phyloP scores from a whole-genome alignment of 331 rosid genomes.

The Malus hybrid region DNA sequence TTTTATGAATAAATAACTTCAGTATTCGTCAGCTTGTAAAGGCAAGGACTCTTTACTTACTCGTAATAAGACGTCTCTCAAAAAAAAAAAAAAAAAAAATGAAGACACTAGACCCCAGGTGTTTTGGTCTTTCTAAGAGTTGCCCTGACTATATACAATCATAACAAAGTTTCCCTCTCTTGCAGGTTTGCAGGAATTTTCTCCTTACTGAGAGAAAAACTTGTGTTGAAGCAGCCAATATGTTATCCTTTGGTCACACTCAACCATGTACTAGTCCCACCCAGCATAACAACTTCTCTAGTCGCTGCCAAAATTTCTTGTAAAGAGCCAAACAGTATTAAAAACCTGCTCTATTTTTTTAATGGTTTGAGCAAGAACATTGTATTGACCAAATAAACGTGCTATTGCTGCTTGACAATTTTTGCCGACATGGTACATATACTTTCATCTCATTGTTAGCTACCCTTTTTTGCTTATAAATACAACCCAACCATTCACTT shows the following conservation, averaged over 20 bases:
- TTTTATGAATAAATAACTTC: too few species aligned
- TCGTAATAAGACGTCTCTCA: background rate
- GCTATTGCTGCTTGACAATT: background rate
- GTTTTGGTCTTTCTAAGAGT: too few species aligned
- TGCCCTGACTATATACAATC: too few species aligned
- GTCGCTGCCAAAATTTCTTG: background rate
- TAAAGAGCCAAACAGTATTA: background rate
- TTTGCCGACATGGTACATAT: background rate
- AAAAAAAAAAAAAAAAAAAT: too few species aligned
- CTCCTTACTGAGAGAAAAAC: too few species aligned
- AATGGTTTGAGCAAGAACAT: background rate
- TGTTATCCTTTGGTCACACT: background rate
- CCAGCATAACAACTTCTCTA: background rate
- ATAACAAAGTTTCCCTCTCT: too few species aligned
- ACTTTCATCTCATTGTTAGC: background rate
- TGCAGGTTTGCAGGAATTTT: too few species aligned
- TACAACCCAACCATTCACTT: accelerated
- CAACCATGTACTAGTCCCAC: too few species aligned
- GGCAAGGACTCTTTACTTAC: background rate
- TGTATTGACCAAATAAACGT: background rate
- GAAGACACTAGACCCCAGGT: accelerated
- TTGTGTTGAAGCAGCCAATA: too few species aligned
- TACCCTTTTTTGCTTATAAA: background rate
- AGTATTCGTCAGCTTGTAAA: background rate
- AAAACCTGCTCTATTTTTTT: too few species aligned